phyloP scores from a whole-genome alignment of 495 filamentous ascomycete genomes.

The Copromyces sp. region DNA sequence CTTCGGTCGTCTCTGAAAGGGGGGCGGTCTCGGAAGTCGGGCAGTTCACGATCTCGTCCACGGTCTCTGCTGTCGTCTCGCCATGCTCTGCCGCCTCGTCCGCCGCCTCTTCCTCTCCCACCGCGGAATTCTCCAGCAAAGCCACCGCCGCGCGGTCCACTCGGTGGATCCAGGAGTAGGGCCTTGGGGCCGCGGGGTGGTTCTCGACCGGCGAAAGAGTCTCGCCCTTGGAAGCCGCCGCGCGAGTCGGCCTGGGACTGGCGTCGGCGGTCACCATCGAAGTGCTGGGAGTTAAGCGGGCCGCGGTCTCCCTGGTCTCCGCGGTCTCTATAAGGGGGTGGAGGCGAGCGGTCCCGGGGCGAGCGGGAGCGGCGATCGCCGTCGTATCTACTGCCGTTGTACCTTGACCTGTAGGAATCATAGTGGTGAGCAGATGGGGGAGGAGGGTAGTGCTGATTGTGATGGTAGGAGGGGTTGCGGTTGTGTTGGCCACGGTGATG shows the following conservation, averaged over 20 bases:
- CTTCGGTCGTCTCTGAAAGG: slow-evolving; percentile 41
- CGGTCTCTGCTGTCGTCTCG: slow-evolving; percentile 54
- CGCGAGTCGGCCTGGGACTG: slow-evolving; percentile 38
- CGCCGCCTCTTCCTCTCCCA: slow-evolving; percentile 27
- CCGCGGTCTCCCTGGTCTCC: slow-evolving; percentile 32
- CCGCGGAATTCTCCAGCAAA: slow-evolving; percentile 39
- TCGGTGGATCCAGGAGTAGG: slow-evolving; percentile 48
- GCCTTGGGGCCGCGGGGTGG: slow-evolving; percentile 66
- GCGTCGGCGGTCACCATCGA: slow-evolving; percentile 37
- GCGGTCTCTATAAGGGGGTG: slow-evolving; percentile 36
- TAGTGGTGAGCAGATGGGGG: slow-evolving; percentile 11
- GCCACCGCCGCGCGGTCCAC: slow-evolving; percentile 43
- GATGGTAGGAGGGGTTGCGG: background rate
- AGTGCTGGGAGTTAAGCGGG: slow-evolving; percentile 28
- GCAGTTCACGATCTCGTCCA: slow-evolving; percentile 44
- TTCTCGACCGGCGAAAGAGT: slow-evolving; percentile 29
- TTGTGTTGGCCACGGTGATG: background rate
- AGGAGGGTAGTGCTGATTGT: background rate
- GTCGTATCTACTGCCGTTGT: slow-evolving; percentile 35
- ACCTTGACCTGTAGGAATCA: slow-evolving; percentile 31
- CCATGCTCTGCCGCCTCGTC: slow-evolving; percentile 34
- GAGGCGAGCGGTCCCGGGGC: slow-evolving; percentile 48
- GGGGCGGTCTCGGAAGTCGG: slow-evolving; percentile 40
- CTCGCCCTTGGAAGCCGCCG: slow-evolving; percentile 24
- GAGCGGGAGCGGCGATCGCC: slow-evolving; percentile 41